Evolutionary conservation across 2,329 filamentous ascomycete genomes (phyloP), one percentile per base, ranked within the genome.

Genomic region (Penicillium sp.): DNA sequence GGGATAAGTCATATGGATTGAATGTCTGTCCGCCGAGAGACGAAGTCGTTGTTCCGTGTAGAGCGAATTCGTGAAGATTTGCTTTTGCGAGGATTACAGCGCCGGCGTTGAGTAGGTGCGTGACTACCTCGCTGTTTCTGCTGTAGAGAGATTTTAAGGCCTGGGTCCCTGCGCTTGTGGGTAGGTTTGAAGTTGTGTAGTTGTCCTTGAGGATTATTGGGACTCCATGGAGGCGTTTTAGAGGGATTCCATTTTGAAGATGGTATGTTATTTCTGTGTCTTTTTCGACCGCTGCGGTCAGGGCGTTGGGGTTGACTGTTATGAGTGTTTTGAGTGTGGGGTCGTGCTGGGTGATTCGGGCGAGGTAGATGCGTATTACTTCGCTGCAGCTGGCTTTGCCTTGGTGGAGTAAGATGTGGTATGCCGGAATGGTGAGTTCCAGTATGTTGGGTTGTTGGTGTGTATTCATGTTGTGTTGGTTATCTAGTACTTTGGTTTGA

Each of bases 201-300:
- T 88, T 89, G 71, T 89, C 86, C 68, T 89, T 89, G 6, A 88
- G 71, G 4, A 89, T 66, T 13, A 87, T 70, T 0, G 86, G 86
- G 19, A 89, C 77, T 66, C 86, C 86, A 68, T 88, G 85, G 1
- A 89, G 74, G 1, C 58, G 57, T 11, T 53, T 62, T 23, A 67
- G 55, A 10, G 53, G 21, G 0, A 16, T 21, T 14, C 47, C 49
- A 3, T 50, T 49, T 16, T 52, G 53, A 19, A 58, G 23, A 6
- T 19, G 19, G 2, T 31, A 23, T 9, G 19, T 45, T 25, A 55
- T 63, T 53, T 67, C 59, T 9, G 31, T 11, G 64, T 88, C 85
- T 26, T 85, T 69, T 1, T 72, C 65, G 54, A 83, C 79, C 4
- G 86, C 86, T 7, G 75, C 72, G 3, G 57, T 48, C 8, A 85